Evolutionary conservation across 352 stramenopile genomes (phyloP), one percentile per base, ranked within the genome.

Genomic region (Phytophthora idaei): DNA sequence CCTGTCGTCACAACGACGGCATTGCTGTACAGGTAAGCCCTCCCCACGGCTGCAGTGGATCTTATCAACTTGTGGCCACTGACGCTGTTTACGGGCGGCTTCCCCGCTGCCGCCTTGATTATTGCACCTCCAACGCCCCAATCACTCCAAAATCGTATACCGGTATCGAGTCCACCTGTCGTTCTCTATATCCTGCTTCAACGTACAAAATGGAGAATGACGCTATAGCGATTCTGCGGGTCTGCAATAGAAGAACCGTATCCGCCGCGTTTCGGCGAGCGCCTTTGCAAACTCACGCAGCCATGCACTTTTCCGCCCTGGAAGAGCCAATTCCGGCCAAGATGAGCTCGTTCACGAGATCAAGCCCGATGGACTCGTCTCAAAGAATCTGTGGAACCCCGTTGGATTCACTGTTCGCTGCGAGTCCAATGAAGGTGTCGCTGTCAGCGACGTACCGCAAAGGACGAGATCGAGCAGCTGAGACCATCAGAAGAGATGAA

Each of bases 11-110:
- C 10, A 17, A 47, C 50, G 31, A 55, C 3, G 3, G 5, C 34
- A 39, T 21, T 21, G 21, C 21, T 21, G 21, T 21, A 21, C 8
- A 12, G 27, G 10, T n/a, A 46, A 10, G 58, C 28, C 15, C 57
- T 44, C 39, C 25, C 29, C 58, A 53, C 58, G 29, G 17, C 17
- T 39, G 14, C 10, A 46, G 41, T 67, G 59, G 60, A 62, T 61
- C 60, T 50, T 67, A 51, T 67, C 60, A 67, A 61, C n/a, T 29
- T 50, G 60, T 67, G 50, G 41, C 59, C 51, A 15, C 8, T 31
- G 21, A 32, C 2, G 15, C 21, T 49, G 51, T 57, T 68, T 68
- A 68, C 61, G 51, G 42, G 17, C 21, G 29, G 2, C 1, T 44
- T 42, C 32, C 29, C 6, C 3, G 21, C 50, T 12, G 15, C 31